These are phyloP conservation scores for Sporothrix curviconia DNA, from an alignment of 2,329 filamentous ascomycete genomes.

Conservation along the genomic window DNA sequence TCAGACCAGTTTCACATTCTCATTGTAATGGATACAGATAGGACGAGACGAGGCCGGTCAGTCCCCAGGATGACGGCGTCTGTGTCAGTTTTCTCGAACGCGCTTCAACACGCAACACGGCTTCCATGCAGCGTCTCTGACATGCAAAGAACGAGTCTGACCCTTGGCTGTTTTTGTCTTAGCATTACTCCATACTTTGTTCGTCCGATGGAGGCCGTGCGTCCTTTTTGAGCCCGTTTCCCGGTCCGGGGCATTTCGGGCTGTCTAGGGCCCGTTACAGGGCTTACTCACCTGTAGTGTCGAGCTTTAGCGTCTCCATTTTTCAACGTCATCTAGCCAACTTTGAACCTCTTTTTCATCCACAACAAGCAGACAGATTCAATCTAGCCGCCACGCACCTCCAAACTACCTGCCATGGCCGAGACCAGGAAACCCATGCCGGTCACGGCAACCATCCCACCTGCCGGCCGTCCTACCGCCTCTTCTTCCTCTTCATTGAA, in stretches of 20 bases:
- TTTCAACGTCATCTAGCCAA: background rate
- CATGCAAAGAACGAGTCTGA: too few relatives aligned
- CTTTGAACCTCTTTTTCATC: background rate
- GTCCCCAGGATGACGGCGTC: too few relatives aligned
- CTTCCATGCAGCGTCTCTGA: too few relatives aligned
- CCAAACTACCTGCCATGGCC: conserved; percentile 1
- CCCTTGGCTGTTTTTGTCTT: too few relatives aligned
- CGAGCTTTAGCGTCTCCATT: conserved; percentile 3
- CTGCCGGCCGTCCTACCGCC: conserved; percentile 50
- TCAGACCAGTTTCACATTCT: conserved; percentile 1
- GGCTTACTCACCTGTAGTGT: background rate
- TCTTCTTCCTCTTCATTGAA: conserved; percentile 75
- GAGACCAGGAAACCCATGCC: background rate
- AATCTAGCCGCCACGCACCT: background rate
- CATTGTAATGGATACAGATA: too few relatives aligned
- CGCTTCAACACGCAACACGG: too few relatives aligned
- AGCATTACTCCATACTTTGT: too few relatives aligned
- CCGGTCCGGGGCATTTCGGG: too few relatives aligned
- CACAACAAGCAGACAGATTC: too few relatives aligned
- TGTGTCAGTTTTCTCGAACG: background rate
- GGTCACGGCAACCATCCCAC: background rate
- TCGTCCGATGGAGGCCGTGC: too few relatives aligned
- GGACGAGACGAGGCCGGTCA: too few relatives aligned
- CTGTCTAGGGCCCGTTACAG: background rate
- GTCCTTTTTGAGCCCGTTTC: too few relatives aligned